Conservation (phyloP, 192 early-diverging fungal genomes). For the Coemansia umbellata region DNA sequence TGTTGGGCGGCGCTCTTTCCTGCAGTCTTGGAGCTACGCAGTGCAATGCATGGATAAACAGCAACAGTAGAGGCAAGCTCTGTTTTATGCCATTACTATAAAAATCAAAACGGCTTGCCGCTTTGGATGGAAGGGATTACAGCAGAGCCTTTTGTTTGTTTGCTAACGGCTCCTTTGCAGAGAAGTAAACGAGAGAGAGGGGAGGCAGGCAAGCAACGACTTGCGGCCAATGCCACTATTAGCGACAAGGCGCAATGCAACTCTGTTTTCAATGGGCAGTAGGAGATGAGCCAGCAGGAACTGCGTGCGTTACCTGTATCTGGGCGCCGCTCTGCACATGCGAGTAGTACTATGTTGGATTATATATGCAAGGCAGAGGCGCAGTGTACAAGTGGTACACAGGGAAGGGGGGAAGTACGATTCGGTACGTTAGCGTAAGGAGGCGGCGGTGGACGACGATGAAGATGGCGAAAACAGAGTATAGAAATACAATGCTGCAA, state of each 20-base stretch:
- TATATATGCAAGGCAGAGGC: not conserved
- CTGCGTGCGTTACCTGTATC: constrained; percentile 34
- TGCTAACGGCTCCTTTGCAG: constrained; percentile 17
- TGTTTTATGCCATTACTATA: no score
- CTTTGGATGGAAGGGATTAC: not conserved
- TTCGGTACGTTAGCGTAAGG: not conserved
- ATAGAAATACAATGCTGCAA: not conserved
- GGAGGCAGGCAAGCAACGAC: not conserved
- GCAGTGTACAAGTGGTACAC: not conserved
- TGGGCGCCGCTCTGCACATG: constrained; percentile 6
- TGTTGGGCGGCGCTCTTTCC: not conserved
- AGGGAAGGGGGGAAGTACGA: not conserved
- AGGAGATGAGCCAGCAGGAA: not conserved
- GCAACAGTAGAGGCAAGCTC: not conserved
- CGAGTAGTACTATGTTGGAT: not conserved
- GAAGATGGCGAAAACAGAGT: not conserved
- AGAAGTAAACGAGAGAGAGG: not conserved
- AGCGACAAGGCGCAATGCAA: no score
- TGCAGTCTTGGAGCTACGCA: constrained; percentile 8
- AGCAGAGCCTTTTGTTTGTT: not conserved
- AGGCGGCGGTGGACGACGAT: not conserved
- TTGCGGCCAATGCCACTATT: no score
- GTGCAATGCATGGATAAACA: constrained; percentile 12
- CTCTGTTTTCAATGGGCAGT: constrained; percentile 5
- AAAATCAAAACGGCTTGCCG: no score